Conservation (phyloP, 169 alveolate genomes). For the Plasmodium relictum region DNA sequence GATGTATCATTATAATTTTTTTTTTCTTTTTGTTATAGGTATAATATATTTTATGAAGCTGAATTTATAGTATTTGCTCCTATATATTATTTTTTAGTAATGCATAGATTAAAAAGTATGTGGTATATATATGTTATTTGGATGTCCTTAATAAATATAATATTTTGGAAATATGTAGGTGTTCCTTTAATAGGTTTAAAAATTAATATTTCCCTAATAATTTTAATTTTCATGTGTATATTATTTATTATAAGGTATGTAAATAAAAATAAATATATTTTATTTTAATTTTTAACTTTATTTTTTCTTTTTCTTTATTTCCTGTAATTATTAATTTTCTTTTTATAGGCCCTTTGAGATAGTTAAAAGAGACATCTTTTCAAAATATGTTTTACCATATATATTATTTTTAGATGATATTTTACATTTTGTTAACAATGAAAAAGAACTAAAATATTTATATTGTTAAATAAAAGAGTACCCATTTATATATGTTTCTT, state of each 20-base stretch:
- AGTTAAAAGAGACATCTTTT: slow-evolving; percentile 59
- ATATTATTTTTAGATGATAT: slow-evolving; percentile 66
- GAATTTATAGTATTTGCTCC: slow-evolving; percentile 38
- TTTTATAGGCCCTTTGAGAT: slow-evolving; percentile 66
- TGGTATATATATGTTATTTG: slow-evolving; percentile 59
- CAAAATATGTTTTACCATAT: slow-evolving; percentile 60
- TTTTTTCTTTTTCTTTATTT: not conserved
- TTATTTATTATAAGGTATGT: slow-evolving; percentile 51
- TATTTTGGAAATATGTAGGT: slow-evolving; percentile 23
- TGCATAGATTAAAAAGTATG: slow-evolving; percentile 60
- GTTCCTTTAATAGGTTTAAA: slow-evolving; percentile 18
- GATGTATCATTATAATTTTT: not conserved
- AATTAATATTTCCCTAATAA: slow-evolving; percentile 35
- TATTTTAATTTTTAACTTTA: not conserved
- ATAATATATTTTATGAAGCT: slow-evolving; percentile 41
- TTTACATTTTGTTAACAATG: slow-evolving; percentile 24
- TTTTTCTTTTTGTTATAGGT: not conserved
- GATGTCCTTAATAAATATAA: slow-evolving; percentile 24
- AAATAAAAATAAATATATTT: not conserved
- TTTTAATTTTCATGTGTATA: slow-evolving; percentile 18
- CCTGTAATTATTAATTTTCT: not conserved
- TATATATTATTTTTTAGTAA: slow-evolving; percentile 32
- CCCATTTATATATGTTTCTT: not conserved
- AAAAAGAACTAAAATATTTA: slow-evolving; percentile 52
- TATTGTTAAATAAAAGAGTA: not conserved